Conservation (phyloP, 2,329 filamentous ascomycete genomes). For the Calonectria pseudoreteaudii region DNA sequence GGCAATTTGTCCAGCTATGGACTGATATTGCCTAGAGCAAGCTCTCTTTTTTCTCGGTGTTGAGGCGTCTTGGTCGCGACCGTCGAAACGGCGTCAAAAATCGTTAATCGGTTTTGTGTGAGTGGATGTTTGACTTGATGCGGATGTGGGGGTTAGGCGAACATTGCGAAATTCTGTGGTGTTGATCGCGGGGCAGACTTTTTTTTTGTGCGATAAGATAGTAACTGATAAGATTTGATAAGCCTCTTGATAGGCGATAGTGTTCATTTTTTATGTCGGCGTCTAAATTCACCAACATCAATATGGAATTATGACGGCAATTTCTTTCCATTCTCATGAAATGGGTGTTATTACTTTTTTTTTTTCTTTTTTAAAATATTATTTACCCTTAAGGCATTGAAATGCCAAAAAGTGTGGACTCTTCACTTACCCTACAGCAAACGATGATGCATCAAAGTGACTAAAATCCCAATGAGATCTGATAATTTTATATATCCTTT, state of each 20-base stretch:
- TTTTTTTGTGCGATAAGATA: slow-evolving; percentile 35
- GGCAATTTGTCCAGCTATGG: background rate
- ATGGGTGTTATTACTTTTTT: no score
- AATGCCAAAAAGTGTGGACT: no score
- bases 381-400: no score
- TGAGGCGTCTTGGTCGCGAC: background rate
- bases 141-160: slow-evolving; percentile 29
- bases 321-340: no score
- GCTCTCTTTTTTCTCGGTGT: background rate
- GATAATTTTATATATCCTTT: no score
- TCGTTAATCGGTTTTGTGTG: slow-evolving; percentile 7
- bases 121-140: background rate
- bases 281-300: no score
- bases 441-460: no score
- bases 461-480: no score
- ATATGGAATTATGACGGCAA: no score
- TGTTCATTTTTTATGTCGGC: no score
- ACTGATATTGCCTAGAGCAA: background rate
- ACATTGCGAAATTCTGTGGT: slow-evolving; percentile 38
- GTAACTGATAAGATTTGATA: slow-evolving; percentile 2
- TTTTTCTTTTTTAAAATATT: no score
- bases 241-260: background rate
- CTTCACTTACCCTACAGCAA: no score
- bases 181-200: slow-evolving; percentile 41
- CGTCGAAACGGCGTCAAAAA: background rate